Evolutionary conservation across 2,329 filamentous ascomycete species (phyloP), one percentile per base, ranked within the genome.

Genomic region (Clarireedia homoeocarpa): DNA sequence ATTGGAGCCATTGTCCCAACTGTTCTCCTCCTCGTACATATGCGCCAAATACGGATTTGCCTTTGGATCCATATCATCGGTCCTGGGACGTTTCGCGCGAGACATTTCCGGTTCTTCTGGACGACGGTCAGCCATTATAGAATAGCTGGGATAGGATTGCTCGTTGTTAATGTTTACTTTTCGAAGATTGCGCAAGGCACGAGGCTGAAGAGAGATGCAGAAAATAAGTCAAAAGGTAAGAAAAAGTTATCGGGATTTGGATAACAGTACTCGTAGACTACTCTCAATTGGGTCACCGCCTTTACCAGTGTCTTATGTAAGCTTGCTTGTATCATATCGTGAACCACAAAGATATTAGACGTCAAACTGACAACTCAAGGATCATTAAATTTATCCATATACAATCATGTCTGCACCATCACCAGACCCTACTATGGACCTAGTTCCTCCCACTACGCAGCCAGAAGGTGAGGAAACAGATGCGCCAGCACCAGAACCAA

Each of bases 11-110:
- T 69, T 70, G 46, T 55, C 56, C 47, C 62, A 61, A 9, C 53
- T 49, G 20, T 60, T 54, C 12, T 72, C 68, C 59, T 80, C 74
- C 61, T 85, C 79, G 72, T 92, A 84, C 83, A 88, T 87, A 73
- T 99, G 94, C 56, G 91, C 89, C 60, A 99, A 83, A 75, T 99
- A 97, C 1, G 89, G 89, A 71, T 97, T 97, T 69, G 80, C 68
- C 57, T 74, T 73, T 53, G 81, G 79, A 67, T 82, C 78, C 24
- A 65, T 50, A 59, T 73, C 72, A 48, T 55, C 63, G 30, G 64
- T 65, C 58, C 71, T 76, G 60, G 71, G 73, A 44, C 70, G 67
- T 69, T 77, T 79, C 63, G 77, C 77, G 74, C 61, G 72, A 46
- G 67, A 63, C 71, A 64, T 74, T 62, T 72, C 73, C 59, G 72